Evolutionary conservation across 2,329 filamentous ascomycete species (phyloP).

Genomic region (Fusarium sp.): DNA sequence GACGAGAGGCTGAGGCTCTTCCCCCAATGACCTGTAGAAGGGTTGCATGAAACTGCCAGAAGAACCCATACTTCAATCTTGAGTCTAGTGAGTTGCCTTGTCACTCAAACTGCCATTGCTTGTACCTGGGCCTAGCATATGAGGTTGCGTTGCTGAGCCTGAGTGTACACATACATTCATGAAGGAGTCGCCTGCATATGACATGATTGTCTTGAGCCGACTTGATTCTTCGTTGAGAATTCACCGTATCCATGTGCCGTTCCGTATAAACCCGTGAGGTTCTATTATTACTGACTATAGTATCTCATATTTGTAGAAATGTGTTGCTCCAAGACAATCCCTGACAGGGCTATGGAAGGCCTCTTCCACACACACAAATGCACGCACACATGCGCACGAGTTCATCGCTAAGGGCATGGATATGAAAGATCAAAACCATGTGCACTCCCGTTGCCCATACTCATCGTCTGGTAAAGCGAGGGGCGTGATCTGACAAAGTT

Average conservation of each 20-base stretch:
- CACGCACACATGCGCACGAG: background rate
- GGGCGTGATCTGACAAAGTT: slow-evolving; percentile 6
- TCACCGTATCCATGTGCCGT: background rate
- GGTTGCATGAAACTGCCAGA: background rate
- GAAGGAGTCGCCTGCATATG: background rate
- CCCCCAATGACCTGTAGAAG: background rate
- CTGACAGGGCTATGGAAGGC: background rate
- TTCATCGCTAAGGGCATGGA: background rate
- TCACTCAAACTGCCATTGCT: background rate
- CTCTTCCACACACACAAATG: background rate
- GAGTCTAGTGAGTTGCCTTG: background rate
- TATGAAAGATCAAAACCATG: slow-evolving; percentile 33
- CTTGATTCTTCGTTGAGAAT: too few species aligned
- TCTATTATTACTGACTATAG: background rate
- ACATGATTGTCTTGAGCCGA: background rate
- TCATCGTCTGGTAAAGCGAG: slow-evolving; percentile 25
- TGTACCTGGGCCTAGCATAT: background rate
- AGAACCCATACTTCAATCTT: background rate
- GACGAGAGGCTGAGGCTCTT: background rate
- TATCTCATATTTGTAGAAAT: background rate
- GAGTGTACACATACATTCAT: background rate
- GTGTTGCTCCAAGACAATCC: background rate
- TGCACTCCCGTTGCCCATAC: slow-evolving; percentile 27
- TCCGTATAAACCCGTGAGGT: background rate
- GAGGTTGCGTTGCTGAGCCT: background rate